Evolutionary conservation across 495 filamentous ascomycete genomes (phyloP).

Genomic region (Neurospora sublineolata): DNA sequence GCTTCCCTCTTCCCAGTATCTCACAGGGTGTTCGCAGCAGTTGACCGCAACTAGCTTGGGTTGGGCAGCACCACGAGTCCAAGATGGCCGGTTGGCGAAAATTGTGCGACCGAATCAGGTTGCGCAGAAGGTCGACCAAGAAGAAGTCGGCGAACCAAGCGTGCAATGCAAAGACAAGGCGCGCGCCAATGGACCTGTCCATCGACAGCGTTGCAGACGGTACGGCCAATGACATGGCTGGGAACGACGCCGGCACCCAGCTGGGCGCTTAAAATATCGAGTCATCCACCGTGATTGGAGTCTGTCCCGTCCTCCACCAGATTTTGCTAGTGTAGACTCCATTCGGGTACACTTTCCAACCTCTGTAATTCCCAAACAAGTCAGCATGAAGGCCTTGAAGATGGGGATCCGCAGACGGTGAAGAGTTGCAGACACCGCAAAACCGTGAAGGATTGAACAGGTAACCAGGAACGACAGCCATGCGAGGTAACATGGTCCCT

Average conservation of each 20-base stretch:
- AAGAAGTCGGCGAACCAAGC: slow-evolving; percentile 12
- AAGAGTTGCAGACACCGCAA: background rate
- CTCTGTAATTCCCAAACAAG: background rate
- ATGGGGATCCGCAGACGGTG: background rate
- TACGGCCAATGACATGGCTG: slow-evolving; percentile 16
- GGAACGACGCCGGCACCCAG: slow-evolving; percentile 9
- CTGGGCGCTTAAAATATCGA: slow-evolving; percentile 24
- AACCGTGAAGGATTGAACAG: background rate
- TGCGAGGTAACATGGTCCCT: background rate
- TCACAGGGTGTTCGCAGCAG: background rate
- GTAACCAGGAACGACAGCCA: background rate
- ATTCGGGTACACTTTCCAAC: background rate
- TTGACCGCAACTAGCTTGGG: slow-evolving; percentile 3
- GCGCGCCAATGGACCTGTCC: slow-evolving; percentile 21
- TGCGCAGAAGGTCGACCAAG: slow-evolving; percentile 1
- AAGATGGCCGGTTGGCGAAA: background rate
- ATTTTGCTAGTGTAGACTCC: background rate
- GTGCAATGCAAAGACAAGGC: slow-evolving; percentile 18
- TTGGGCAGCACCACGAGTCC: slow-evolving; percentile 12
- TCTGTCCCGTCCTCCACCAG: background rate
- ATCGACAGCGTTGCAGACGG: slow-evolving; percentile 2
- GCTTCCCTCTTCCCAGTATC: background rate
- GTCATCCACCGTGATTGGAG: slow-evolving; percentile 16
- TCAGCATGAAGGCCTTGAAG: background rate
- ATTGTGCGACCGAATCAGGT: slow-evolving; percentile 15